Percentiles rank a stretch among this genome's conserved stretches.
phyloP scores from a whole-genome alignment of 169 alveolate genomes.

The Plasmodium knowlesi region DNA sequence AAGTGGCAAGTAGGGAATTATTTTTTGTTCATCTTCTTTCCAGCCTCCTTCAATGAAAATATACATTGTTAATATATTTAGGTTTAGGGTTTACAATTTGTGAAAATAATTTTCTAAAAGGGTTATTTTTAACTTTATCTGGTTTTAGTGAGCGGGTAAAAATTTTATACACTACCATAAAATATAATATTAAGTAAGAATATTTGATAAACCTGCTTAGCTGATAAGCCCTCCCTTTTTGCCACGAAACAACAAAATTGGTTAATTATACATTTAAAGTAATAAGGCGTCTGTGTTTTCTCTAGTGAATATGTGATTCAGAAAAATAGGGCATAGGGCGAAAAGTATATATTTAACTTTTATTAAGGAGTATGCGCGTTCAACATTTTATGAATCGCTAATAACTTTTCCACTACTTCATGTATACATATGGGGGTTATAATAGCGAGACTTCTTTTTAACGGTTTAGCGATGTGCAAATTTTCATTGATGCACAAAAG shows the following conservation, averaged over 20 bases:
- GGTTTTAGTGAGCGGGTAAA: not conserved
- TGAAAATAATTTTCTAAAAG: not conserved
- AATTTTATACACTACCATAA: not conserved
- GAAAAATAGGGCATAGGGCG: not conserved
- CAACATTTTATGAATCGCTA: not conserved
- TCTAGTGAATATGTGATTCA: not conserved
- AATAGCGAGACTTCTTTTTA: not conserved
- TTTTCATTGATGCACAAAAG: not conserved
- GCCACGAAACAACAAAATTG: not conserved
- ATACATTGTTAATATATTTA: not conserved
- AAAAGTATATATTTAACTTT: not conserved
- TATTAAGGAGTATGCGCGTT: not conserved
- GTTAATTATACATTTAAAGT: not conserved
- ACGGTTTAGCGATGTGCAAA: not conserved
- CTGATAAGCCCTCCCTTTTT: not conserved
- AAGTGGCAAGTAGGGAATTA: not conserved
- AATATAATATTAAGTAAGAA: too few species aligned
- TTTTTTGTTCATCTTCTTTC: not conserved
- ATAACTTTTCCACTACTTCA: not conserved
- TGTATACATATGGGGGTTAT: not conserved
- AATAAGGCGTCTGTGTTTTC: not conserved
- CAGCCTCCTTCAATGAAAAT: not conserved
- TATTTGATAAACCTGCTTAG: not conserved
- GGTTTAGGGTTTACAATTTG: not conserved
- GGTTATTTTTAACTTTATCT: not conserved